Evolutionary conservation across 805 yeast species (phyloP), one percentile per base, ranked within the genome.

Genomic region (Yarrowia phangngaensis): DNA sequence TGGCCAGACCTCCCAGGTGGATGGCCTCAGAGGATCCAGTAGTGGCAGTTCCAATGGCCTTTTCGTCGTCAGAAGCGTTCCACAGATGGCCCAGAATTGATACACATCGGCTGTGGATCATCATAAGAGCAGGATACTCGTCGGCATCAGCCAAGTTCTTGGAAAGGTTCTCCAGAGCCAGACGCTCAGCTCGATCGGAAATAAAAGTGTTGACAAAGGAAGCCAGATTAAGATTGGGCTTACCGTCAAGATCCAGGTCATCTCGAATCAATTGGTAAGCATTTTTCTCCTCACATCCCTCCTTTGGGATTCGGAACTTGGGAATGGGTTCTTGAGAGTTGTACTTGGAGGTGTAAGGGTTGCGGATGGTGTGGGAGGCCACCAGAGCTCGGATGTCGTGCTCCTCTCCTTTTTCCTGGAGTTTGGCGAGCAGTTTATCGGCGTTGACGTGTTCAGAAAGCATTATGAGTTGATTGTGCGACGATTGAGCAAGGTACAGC

Each of bases 21-120:
- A 89, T 80, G 6, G 96, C 97, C 64, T 88, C 97, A 1, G 90
- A 80, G 1, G 95, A 87, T 4, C 97, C 97, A 1, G 95, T 88
- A 49, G 95, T 85, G 19, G 95, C 92, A 9, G 95, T 80, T 17
- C 97, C 97, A 22, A 86, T 70, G 3, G 94, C 79, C 28, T 61
- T 54, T 54, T 58, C 62, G 35, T 55, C 61, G 51, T 64, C 58
- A 6, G 81, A 82, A 8, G 87, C 89, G 60, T 86, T 70, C 96
- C 96, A 88, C 58, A 88, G 64, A 59, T 81, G 75, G 8, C 87
- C 79, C 53, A 88, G 62, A 57, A 88, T 88, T 17, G 87, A 76
- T 51, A 88, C 76, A 66, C 95, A 87, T 56, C 96, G 76, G 54
- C 81, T 74, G 54, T 89, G 94, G 53, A 85, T 61, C 51, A 82